Evolutionary conservation across 2,329 filamentous ascomycete species (phyloP), one percentile per base, ranked within the genome.

Genomic region (Ceratocystis cacaofunesta): DNA sequence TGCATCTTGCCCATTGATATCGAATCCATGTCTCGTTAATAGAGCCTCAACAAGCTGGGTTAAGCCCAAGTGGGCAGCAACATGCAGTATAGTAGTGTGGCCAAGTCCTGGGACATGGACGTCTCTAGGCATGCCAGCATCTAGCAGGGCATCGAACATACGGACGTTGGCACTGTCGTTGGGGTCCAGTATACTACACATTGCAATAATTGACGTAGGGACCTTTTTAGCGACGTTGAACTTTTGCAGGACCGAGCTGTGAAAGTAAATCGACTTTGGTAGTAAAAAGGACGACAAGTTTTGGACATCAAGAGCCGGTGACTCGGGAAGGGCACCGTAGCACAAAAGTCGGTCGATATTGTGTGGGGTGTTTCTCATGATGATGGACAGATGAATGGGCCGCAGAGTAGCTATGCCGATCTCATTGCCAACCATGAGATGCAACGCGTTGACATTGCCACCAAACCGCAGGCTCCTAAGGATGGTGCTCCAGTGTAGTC

Each of bases 371-470:
- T 52, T 55, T 28, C 58, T 52, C 43, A 52, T 43, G 44, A 67
- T 41, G 6, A 67, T 28, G 3, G 65, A 63, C 6, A 65, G n/a
- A 41, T 67, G 65, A 50, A 67, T 46, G n/a, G 65, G 62, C 22
- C 57, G 60, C 28, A 67, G 4, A 3, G 48, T 41, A 22, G 55
- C 65, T 32, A 46, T 44, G 17, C 43, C 55, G 7, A 32, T 22
- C 17, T 65, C 52, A 12, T 63, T 41, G 10, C 55, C 44, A 28
- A 43, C 43, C 41, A 65, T 36, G 22, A 19, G 28, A 55, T 67
- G 63, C 3, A 61, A 36, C 7, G 62, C 36, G 36, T 67, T 67
- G 62, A 67, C 36, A 41, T 64, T 46, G n/a, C 32, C 46, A 6
- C 41, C 22, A 25, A 44, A 64, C 15, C n/a, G 36, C n/a, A 64